phyloP scores from a whole-genome alignment of 2,329 filamentous ascomycete genomes.

The Beauveria caledonica region DNA sequence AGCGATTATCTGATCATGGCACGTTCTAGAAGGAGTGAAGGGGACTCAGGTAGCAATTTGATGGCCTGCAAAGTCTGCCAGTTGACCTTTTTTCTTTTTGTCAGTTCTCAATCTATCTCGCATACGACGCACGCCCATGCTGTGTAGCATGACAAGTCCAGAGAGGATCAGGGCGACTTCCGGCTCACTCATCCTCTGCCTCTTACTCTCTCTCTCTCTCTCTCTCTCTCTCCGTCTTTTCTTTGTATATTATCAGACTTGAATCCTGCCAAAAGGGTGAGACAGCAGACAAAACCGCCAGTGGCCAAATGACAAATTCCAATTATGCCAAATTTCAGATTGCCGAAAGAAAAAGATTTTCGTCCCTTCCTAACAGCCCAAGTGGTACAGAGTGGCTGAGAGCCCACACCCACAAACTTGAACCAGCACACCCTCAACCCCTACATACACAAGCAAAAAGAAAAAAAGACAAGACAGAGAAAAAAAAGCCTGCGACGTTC shows the following conservation, averaged over 20 bases:
- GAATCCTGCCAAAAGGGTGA: neutral
- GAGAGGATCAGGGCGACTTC: neutral
- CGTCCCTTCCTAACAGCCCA: too few relatives aligned
- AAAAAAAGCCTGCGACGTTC: too few relatives aligned
- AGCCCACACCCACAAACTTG: too few relatives aligned
- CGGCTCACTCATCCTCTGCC: neutral
- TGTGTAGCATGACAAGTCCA: neutral
- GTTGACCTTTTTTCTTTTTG: neutral
- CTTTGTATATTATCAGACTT: neutral
- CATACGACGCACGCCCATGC: neutral
- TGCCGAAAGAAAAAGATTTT: too few relatives aligned
- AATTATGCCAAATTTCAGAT: too few relatives aligned
- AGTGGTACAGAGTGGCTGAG: too few relatives aligned
- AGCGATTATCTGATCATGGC: neutral
- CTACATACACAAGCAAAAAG: too few relatives aligned
- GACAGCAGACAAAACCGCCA: too few relatives aligned
- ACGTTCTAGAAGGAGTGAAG: neutral
- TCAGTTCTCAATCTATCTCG: constrained; percentile 1
- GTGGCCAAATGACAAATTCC: too few relatives aligned
- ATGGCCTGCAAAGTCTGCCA: neutral
- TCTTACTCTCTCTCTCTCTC: neutral
- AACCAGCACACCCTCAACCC: too few relatives aligned
- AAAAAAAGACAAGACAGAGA: too few relatives aligned
- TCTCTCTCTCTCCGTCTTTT: neutral
- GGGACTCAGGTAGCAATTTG: neutral